Base-by-base conservation (phyloP, 1,139 yeast species). In the Saccharomyces pastorianus region DNA sequence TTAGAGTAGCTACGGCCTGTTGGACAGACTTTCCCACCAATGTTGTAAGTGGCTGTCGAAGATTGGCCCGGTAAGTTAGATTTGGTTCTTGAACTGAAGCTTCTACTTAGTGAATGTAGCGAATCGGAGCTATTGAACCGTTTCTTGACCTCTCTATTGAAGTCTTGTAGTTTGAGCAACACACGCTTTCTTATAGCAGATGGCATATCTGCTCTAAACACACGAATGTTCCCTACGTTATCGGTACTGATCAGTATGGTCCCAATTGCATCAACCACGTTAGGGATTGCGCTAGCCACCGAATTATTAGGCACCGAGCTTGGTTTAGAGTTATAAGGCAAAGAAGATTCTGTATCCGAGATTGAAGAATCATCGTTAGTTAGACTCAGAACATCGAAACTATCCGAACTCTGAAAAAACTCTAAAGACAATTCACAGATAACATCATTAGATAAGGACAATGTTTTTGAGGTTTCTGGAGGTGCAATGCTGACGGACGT, bases 401-500 rank as follows among this genome's bases (percentile, higher is more conserved):
- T 60, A 46, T 58, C 64, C 51, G 52, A 70, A 73, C 52, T 76
- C 63, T 59, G 70, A 71, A 60, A 62, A 48, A 70, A 70, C 46
- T 72, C 71, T 42, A 66, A 70, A 46, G 76, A 74, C 56, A 87
- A 68, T 58, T 88, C 95, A 66, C 78, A 89, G 3, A 90, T 81
- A 3, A 87, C 81, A 65, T 90, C 97, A 64, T 86, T 86, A 1
- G 95, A 85, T 47, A 84, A 73, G 50, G 85, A 84, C 51, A 90
- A 70, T 14, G 85, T 72, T 55, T 80, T 82, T 56, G 80, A 77
- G 0, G 96, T 84, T 2, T 75, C 73, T n/a, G 79, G 73, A 0
- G 97, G 97, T 0, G 96, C 96, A 71, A 89, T 82, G 0, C 82
- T 64, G 0, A 96, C 93, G 23, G 81, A 83, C 49, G 93, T 89